Evolutionary conservation across 2,329 filamentous ascomycete species (phyloP).

Genomic region (Thermothelomyces thermophilus): DNA sequence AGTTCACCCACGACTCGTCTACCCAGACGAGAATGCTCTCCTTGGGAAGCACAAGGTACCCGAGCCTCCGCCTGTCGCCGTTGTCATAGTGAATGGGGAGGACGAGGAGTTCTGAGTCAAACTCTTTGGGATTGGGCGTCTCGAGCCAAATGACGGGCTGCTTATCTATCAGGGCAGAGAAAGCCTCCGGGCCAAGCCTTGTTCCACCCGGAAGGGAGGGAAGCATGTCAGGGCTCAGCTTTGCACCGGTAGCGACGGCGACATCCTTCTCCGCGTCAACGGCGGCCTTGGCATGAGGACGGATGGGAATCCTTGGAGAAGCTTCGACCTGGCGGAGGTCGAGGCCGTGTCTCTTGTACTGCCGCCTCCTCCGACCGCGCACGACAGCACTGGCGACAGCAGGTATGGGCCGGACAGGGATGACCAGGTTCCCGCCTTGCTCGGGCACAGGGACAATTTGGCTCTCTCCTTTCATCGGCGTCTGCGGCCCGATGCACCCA

Average conservation of each 20-base stretch:
- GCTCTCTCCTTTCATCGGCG: not conserved
- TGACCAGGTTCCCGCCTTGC: not conserved
- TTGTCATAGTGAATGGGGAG: not conserved
- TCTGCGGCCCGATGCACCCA: not conserved
- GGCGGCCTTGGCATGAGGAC: no score
- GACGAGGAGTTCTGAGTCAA: not conserved
- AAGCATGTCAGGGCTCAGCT: not conserved
- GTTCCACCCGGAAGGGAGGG: not conserved
- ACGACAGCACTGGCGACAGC: not conserved
- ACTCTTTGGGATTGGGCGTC: not conserved
- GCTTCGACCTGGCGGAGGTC: not conserved
- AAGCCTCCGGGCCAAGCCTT: not conserved
- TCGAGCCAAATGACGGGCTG: not conserved
- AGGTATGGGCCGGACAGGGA: not conserved
- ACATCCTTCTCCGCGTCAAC: not conserved
- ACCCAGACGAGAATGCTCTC: not conserved
- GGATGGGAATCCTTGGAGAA: not conserved
- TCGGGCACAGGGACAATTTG: not conserved
- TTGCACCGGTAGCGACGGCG: not conserved
- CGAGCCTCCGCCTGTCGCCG: not conserved
- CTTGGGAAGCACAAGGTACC: not conserved
- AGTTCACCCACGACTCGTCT: not conserved
- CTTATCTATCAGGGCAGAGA: not conserved
- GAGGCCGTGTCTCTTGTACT: not conserved
- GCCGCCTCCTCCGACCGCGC: not conserved